Evolutionary conservation across 345 rosid genomes (phyloP).

Genomic region (Leavenworthia alabamica): DNA sequence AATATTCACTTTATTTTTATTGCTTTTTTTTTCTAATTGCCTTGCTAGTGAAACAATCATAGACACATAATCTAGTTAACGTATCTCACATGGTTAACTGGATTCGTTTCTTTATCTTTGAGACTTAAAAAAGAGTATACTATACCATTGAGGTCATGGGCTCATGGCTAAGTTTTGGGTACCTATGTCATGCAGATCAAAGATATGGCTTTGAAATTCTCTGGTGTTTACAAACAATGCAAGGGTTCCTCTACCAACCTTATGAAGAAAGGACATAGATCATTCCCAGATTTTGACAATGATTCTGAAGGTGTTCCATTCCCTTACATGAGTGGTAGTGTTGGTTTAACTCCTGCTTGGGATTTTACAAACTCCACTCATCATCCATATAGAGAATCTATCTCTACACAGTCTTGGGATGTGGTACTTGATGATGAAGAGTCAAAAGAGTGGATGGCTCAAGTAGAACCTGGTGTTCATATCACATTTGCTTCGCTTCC

Average conservation of each 20-base stretch:
- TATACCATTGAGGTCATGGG: no score
- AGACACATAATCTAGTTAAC: conserved; percentile 31
- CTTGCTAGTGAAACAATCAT: conserved; percentile 36
- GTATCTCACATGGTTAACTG: conserved; percentile 16
- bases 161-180: no score
- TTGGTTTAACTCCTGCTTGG: conserved; percentile 93
- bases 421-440: conserved; percentile 71
- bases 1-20: no score
- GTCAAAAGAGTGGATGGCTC: conserved; percentile 99
- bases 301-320: conserved; percentile 78
- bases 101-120: conserved; percentile 14
- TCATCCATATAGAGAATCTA: conserved; percentile 41
- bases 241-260: conserved; percentile 67
- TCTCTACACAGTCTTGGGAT: conserved; percentile 63
- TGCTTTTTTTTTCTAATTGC: conserved; percentile 24
- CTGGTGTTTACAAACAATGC: conserved; percentile 78
- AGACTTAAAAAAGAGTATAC: no score
- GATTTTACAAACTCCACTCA: conserved; percentile 54
- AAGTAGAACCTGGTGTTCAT: conserved; percentile 98
- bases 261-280: conserved; percentile 52
- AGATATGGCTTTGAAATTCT: conserved; percentile 83
- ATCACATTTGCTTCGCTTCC: conserved; percentile 91
- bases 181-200: conserved; percentile 69
- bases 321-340: conserved; percentile 64
- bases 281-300: conserved; percentile 63